A percentile compares a stretch with the other conserved stretches of the same genome.
These are phyloP conservation scores for Acmispon strigosus DNA, from an alignment of 306 rosid species.

Conservation along the genomic window DNA sequence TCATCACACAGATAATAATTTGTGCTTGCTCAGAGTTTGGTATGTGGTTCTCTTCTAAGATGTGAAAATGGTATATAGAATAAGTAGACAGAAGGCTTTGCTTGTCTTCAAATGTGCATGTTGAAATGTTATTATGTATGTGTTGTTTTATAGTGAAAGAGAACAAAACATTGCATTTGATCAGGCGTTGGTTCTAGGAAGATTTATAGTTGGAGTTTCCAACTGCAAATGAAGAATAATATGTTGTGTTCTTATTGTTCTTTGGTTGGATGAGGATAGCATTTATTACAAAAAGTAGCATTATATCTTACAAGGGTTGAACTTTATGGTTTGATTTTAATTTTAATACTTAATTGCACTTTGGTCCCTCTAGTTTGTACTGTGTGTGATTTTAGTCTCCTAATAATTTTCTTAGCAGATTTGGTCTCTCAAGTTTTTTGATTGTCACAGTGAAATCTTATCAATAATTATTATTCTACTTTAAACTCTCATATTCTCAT, in stretches of 20 bases:
- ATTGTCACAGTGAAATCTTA: too few species aligned
- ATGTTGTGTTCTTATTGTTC: conserved; percentile 10
- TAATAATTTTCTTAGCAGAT: too few species aligned
- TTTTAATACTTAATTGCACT: too few species aligned
- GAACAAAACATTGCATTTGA: background rate
- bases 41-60: conserved; percentile 5
- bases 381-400: too few species aligned
- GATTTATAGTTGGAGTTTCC: conserved; percentile 16
- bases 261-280: conserved; percentile 10
- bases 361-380: too few species aligned
- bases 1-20: background rate
- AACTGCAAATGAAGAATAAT: conserved; percentile 21
- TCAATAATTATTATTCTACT: too few species aligned
- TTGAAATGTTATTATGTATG: background rate
- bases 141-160: background rate
- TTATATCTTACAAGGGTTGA: too few species aligned
- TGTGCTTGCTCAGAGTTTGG: background rate
- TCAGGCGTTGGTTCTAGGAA: conserved; percentile 1
- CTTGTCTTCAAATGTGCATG: conserved; percentile 4
- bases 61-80: conserved; percentile 11
- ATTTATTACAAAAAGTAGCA: too few species aligned
- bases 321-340: too few species aligned
- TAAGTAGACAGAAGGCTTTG: background rate
- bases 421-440: too few species aligned
- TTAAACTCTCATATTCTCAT: too few species aligned